Evolutionary conservation across 371 early-diverging fungal species (phyloP).

Genomic region (Conidiobolus incongruus): DNA sequence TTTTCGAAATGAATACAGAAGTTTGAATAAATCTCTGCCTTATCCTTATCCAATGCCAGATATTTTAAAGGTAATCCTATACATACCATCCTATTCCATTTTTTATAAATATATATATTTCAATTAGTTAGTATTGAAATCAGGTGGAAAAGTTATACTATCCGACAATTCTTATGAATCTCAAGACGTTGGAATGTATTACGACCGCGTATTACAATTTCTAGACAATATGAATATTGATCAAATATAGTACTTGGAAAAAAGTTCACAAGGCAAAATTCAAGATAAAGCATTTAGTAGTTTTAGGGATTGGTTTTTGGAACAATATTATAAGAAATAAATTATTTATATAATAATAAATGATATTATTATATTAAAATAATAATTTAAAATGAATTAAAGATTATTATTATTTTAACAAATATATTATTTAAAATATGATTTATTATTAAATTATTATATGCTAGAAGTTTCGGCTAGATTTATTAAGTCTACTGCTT

Average conservation of each 20-base stretch:
- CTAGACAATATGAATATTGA: conserved; percentile 19
- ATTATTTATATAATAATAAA: not conserved
- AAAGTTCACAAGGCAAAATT: conserved; percentile 5
- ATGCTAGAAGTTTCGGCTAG: not conserved
- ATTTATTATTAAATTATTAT: too few species aligned
- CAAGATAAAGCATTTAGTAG: not conserved
- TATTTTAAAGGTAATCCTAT: conserved; percentile 32
- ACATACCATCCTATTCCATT: not conserved
- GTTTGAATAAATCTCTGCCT: conserved; percentile 67
- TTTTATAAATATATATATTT: not conserved
- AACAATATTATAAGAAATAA: not conserved
- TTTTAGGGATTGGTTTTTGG: not conserved
- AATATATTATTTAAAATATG: too few species aligned
- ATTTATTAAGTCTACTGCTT: not conserved
- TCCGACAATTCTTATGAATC: conserved; percentile 88
- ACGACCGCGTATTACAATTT: conserved; percentile 28
- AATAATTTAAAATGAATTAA: too few species aligned
- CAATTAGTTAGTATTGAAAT: conserved; percentile 25
- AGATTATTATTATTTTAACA: not conserved
- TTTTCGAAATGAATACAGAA: conserved; percentile 83
- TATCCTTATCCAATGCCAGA: conserved; percentile 71
- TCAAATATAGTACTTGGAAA: conserved; percentile 18
- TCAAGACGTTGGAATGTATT: conserved; percentile 62
- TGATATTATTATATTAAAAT: too few species aligned
- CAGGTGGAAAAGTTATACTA: conserved; percentile 52